Base-by-base conservation (phyloP, 2,329 filamentous ascomycete genomes). In the Xylariaceae sp. region DNA sequence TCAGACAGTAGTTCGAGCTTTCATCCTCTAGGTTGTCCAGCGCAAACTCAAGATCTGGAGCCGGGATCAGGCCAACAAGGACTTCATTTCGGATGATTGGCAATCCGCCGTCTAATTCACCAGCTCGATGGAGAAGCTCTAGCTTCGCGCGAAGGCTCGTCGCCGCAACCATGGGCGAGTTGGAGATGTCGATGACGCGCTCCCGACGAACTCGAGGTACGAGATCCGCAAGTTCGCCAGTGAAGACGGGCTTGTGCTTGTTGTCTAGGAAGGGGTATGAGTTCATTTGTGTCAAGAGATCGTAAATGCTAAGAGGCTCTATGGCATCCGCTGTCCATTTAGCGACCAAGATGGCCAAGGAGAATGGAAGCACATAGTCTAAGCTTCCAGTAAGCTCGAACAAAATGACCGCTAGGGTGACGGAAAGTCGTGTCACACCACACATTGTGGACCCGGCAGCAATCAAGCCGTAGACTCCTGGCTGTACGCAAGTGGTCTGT, bases 251-350 rank as follows among this genome's bases (percentile, higher is more conserved):
- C 55, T 94, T 90, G 50, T 91, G 81, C 65, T 96, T 97, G 69
- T 94, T 95, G 67, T 95, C 90, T n/a, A 98, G 78, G 70, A 94
- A 96, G 0, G 93, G 93, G 55, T 97, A 98, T 3, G 88, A 86
- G 66, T 98, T 97, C 86, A 98, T 92, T 63, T 93, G 90, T 0
- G 91, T 97, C 16, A 97, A 74, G 10, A 97, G 79, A 62, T 97
- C 93, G 64, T 96, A 97, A 51, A 98, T 96, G 65, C 89, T 95
- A 42, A 89, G 77, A 14, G 92, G 93, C 66, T 98, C 93, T 41
- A 98, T 80, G 3, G 90, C 91, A 67, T 97, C 93, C 0, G 93
- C 91, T 0, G 90, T 95, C 93, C 93, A 98, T 69, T 98, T 98
- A n/a, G 92, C 84, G 22, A 95, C 90, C 4, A 97, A 74, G 25